These are phyloP conservation scores for Kodamaea laetipori DNA, from an alignment of 805 yeast genomes.

Conservation along the genomic window DNA sequence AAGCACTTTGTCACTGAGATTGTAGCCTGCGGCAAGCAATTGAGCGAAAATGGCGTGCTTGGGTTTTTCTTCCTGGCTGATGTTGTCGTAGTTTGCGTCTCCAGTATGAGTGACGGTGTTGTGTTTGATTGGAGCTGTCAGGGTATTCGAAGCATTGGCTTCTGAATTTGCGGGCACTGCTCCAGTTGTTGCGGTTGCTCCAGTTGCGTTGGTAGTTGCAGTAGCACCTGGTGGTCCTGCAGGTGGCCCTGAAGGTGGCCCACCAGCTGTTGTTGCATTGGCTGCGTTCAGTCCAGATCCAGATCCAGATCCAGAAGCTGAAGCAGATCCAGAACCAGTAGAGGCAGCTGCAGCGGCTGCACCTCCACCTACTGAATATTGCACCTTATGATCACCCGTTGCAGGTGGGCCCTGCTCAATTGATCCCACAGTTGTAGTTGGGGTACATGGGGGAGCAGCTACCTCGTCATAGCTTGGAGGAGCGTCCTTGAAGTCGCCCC, in stretches of 20 bases:
- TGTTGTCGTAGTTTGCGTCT: conserved; percentile 46
- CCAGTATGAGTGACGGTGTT: conserved; percentile 25
- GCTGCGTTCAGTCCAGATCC: neutral
- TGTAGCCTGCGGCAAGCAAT: conserved; percentile 72
- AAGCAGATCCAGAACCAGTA: neutral
- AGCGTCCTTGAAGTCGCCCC: conserved; percentile 16
- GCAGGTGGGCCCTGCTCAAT: neutral
- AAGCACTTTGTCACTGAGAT: conserved; percentile 60
- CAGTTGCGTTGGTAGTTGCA: neutral
- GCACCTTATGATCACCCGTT: conserved; percentile 15
- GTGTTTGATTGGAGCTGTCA: conserved; percentile 20
- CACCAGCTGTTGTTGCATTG: neutral
- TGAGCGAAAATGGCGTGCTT: conserved; percentile 75
- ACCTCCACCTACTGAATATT: neutral
- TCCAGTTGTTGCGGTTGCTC: conserved; percentile 6
- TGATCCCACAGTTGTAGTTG: conserved; percentile 13
- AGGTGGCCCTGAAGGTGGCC: neutral
- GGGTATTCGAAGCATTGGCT: conserved; percentile 12
- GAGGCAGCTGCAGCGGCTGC: neutral
- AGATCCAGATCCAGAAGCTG: neutral
- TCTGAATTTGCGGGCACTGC: conserved; percentile 8
- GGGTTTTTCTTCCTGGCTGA: conserved; percentile 77
- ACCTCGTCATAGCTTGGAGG: conserved; percentile 22
- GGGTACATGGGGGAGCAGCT: conserved; percentile 10
- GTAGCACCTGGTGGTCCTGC: conserved; percentile 6